Percentiles rank a stretch among this genome's conserved stretches.
Evolutionary conservation across 495 filamentous ascomycete genomes (phyloP).

Genomic region (Massariosphaeria phaeospora): DNA sequence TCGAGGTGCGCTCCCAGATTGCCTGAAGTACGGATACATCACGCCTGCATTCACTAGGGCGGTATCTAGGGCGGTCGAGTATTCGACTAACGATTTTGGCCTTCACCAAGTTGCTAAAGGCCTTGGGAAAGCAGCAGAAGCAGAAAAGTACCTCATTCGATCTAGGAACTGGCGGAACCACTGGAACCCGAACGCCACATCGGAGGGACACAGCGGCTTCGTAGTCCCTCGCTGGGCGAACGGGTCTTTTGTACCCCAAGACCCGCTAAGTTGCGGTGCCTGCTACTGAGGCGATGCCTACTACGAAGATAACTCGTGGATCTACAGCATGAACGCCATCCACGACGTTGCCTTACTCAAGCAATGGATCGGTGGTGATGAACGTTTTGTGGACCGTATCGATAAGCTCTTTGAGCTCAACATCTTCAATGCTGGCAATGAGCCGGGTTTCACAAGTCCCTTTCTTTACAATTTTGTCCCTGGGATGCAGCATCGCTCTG

Average conservation of each 20-base stretch:
- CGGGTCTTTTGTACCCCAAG: conserved; percentile 52
- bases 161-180: conserved; percentile 69
- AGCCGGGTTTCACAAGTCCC: conserved; percentile 63
- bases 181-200: conserved; percentile 56
- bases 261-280: conserved; percentile 58
- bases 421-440: conserved; percentile 65
- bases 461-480: conserved; percentile 66
- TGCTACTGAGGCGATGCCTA: conserved; percentile 65
- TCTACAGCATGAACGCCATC: conserved; percentile 63
- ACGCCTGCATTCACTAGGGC: conserved; percentile 58
- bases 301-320: conserved; percentile 64
- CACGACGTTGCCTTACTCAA: conserved; percentile 63
- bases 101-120: conserved; percentile 58
- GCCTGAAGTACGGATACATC: conserved; percentile 60
- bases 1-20: conserved; percentile 65
- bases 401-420: conserved; percentile 57
- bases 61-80: conserved; percentile 64
- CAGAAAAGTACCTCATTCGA: conserved; percentile 57
- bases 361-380: conserved; percentile 52
- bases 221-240: conserved; percentile 54
- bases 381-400: conserved; percentile 57
- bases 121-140: conserved; percentile 49
- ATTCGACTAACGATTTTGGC: conserved; percentile 61
- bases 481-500: conserved; percentile 55
- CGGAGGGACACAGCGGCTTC: conserved; percentile 58